Conservation (phyloP, 1,284 basidiomycete species). For the Boletus sp. region DNA sequence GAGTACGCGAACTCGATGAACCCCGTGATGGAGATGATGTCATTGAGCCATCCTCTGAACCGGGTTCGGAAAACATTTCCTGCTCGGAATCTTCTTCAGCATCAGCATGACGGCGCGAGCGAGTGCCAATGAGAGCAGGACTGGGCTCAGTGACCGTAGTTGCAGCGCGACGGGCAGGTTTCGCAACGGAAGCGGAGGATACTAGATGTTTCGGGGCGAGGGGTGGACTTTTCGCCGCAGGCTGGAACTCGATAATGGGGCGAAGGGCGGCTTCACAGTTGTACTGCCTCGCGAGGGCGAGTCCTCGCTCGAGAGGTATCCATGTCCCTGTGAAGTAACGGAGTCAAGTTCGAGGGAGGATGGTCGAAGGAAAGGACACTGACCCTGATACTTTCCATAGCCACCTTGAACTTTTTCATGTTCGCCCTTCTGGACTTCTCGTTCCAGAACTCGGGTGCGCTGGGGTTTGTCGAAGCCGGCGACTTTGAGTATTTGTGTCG, state of each 20-base stretch:
- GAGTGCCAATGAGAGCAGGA: conserved; percentile 40
- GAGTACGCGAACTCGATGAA: conserved; percentile 85
- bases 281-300: conserved; percentile 88
- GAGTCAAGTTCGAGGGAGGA: not conserved
- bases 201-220: conserved; percentile 95
- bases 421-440: conserved; percentile 97
- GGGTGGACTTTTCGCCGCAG: conserved; percentile 89
- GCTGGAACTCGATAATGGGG: conserved; percentile 93
- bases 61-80: conserved; percentile 58
- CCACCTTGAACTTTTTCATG: conserved; percentile 99
- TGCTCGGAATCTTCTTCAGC: conserved; percentile 51
- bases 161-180: conserved; percentile 51
- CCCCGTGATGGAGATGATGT: conserved; percentile 81
- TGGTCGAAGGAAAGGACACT: conserved; percentile 24
- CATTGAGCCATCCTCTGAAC: conserved; percentile 79
- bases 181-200: conserved; percentile 51
- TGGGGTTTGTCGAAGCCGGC: conserved; percentile 99
- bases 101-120: conserved; percentile 50
- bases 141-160: conserved; percentile 36
- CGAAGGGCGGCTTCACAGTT: conserved; percentile 87
- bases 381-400: conserved; percentile 99
- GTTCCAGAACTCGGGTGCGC: conserved; percentile 92
- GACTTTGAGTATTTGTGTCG: conserved; percentile 98
- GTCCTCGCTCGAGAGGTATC: conserved; percentile 93
- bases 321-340: conserved; percentile 76